Base-by-base conservation (phyloP, 169 alveolate genomes). In the Amoebophrya sp. region DNA sequence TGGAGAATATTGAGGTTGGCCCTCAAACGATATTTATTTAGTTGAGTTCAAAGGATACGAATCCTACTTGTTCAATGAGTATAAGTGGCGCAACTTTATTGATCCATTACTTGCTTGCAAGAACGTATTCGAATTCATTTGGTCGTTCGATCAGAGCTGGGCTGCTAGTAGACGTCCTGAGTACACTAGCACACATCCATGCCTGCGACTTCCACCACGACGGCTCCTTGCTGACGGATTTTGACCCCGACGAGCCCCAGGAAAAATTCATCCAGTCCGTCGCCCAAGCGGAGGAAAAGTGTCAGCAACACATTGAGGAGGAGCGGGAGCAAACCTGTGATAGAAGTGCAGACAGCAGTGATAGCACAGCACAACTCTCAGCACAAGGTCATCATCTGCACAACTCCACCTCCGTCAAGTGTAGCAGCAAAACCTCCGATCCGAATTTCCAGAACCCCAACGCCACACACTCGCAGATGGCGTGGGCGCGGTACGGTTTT, bases 191-290 rank as follows among this genome's bases (percentile, higher is more conserved):
- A 47, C 7, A 18, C 66, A 47, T 18, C 66, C 66, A 12, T 25
- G 83, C 83, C 32, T 66, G 83, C 35, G 83, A 66, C 35, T 66
- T 66, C 32, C 83, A 66, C 83, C 83, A 66, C 83, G 83, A 66
- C 35, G 39, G 39, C 29, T 18, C 83, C 10, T n/a, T 25, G 83
- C 35, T 66, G 18, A n/a, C 83, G 35, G 18, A n/a, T 12, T 66
- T 66, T n/a, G 32, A 66, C 35, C 83, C 83, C 18, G 83, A 66
- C 35, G 83, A 66, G n/a, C n/a, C n/a, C 35, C 7, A 66, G 7
- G 83, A 18, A 25, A 66, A 66, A 66, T 66, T 66, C 83, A 7
- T 18, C 10, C 35, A 3, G 1, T 0, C 1, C 38, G 39, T 66
- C 1, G 83, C 29, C 29, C 1, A 25, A 25, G 83, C 83, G 10